Base-by-base conservation (phyloP, 257 asterid genomes). In the Lantana camara region DNA sequence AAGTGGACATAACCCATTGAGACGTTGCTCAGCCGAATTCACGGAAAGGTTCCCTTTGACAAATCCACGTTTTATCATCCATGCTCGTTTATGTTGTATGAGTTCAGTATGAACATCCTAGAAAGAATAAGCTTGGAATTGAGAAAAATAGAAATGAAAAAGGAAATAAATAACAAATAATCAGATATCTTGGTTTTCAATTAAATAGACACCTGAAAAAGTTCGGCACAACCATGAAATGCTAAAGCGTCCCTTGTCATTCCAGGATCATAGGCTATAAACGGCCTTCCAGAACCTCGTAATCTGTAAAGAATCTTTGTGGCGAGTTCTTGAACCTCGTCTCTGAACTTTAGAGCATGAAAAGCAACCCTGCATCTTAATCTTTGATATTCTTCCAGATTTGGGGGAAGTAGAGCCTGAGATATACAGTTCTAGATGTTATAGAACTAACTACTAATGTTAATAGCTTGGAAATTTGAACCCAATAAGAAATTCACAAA, bases 51-150 rank as follows among this genome's bases (percentile, higher is more conserved):
- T 88, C 62, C 95, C 95, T 67, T 79, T 90, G 64, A 94, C 81
- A 23, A 94, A 74, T 55, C 97, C 89, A 21, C 89, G 96, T 72
- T 84, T 94, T 53, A 94, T 61, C 99, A 94, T 88, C 99, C 97
- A 94, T 17, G 86, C 81, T 65, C 97, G 85, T 50, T 82, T 87
- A 70, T 90, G 99, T 78, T 85, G 96, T 78, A 94, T 94, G 65
- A 94, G 99, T 75, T 94, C 99, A 24, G 99, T 94, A 75, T 94
- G 99, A 63, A 94, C 99, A 74, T 94, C 99, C 99, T 92, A 65
- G 61, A 70, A 71, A 0, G 76, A 54, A 64, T 53, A 45, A n/a
- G n/a, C n/a, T n/a, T n/a, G n/a, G n/a, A n/a, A n/a, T n/a, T n/a
- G n/a, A n/a, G n/a, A n/a, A n/a, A n/a, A n/a, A n/a, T n/a, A 60